Base-by-base conservation (phyloP, 352 stramenopile species). In the Pythium grandisporangium region DNA sequence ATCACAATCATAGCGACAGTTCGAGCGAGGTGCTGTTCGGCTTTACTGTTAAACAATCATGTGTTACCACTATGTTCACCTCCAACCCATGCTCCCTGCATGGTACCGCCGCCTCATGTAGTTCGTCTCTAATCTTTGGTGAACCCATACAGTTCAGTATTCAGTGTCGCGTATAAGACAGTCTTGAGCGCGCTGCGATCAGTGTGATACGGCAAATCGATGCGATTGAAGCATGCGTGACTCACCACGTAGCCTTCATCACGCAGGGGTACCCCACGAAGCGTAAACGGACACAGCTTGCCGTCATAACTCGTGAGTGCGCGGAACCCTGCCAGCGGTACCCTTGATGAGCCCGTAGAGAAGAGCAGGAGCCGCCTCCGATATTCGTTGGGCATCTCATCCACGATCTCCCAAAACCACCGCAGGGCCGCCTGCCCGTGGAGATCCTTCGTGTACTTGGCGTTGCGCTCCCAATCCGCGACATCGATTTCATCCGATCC, bases 361-460 rank as follows among this genome's bases (percentile, higher is more conserved):
- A 93, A 94, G 21, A 87, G 61, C 19, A 95, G 55, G 37, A 95
- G 58, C 7, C 74, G 70, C 0, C 72, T 68, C 0, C 73, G 63
- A 25, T 91, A 82, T 48, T 91, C 70, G 42, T 80, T 82, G 12
- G 77, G 66, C 74, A 89, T 87, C 33, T 84, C 75, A 21, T 83
- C 78, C 53, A 99, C 78, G 26, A 98, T 82, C 45, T 97, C 95
- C 95, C 95, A 99, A 55, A 98, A 99, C 93, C 92, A 98, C 20
- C 44, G 46, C 5, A 55, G 61, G 0, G 65, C 60, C 6, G 26
- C 50, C 26, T 61, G 47, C 17, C 53, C 58, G 33, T 69, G 51
- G 6, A 82, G 50, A 29, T 85, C 72, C n/a, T 53, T 43, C 30
- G 63, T 69, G 30, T 69, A 57, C 14, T 58, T 47, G 1, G 94